A percentile compares a stretch with the other conserved stretches of the same genome.
Evolutionary conservation across 257 asterid species (phyloP).

Genomic region (Solanum appendiculatum): DNA sequence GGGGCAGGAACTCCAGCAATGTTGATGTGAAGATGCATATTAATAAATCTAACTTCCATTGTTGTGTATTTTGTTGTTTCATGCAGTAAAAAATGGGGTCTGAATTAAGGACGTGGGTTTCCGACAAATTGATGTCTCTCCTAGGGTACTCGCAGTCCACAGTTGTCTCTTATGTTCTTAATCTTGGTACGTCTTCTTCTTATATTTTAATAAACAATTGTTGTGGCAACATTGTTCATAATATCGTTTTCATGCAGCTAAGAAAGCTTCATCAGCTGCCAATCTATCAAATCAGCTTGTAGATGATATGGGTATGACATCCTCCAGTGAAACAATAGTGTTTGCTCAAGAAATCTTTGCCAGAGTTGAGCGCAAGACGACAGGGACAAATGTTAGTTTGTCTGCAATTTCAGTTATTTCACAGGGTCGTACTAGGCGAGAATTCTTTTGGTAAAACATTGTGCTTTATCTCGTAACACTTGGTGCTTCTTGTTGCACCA

Average conservation of each 20-base stretch:
- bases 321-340: slow-evolving; percentile 39
- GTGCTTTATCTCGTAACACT: not conserved
- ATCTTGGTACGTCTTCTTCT: slow-evolving; percentile 30
- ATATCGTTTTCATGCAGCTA: slow-evolving; percentile 36
- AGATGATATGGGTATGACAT: slow-evolving; percentile 55
- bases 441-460: not conserved
- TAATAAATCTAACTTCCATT: not conserved
- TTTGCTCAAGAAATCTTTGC: slow-evolving; percentile 73
- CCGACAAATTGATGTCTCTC: slow-evolving; percentile 56
- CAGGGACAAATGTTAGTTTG: slow-evolving; percentile 70
- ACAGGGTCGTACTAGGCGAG: not conserved
- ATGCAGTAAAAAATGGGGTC: slow-evolving; percentile 41
- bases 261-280: slow-evolving; percentile 75
- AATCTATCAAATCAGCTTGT: slow-evolving; percentile 53
- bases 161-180: slow-evolving; percentile 56
- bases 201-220: not conserved
- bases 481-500: slow-evolving; percentile 6
- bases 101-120: slow-evolving; percentile 79
- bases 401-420: not conserved
- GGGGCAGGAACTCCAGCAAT: not conserved
- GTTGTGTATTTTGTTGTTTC: not conserved
- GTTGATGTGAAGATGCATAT: not conserved
- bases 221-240: not conserved
- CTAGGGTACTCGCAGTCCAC: slow-evolving; percentile 69
- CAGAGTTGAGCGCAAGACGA: slow-evolving; percentile 59